Base-by-base conservation (phyloP, 305 asterid species). In the Fraxinus xanthoxyloides region DNA sequence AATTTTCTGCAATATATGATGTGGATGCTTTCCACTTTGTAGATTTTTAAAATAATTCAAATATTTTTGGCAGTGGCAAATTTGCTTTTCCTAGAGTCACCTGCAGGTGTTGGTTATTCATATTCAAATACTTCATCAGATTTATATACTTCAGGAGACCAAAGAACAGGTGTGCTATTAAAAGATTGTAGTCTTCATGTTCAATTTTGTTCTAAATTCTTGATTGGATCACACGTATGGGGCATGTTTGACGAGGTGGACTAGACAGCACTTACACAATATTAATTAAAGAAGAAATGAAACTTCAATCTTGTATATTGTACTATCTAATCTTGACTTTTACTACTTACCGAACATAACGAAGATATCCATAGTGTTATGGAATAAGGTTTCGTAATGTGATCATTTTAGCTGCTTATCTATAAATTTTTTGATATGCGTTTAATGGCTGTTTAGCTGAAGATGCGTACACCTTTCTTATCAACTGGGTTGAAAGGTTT, bases 31-130 rank as follows among this genome's bases (percentile, higher is more conserved):
- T 61, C 31, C 31, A 61, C 17, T 23, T 59, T 61, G 31, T 61
- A 61, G 73, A 65, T 40, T 72, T 35, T 70, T 35, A 23, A 30
- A 56, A 51, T 65, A 76, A 40, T 80, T 72, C 75, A 77, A 21
- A 30, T 88, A 81, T 46, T 70, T 15, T 85, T 65, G 80, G 88
- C 92, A 94, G 98, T 92, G 95, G 96, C 97, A 2, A 94, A 94
- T 90, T 86, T 94, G 90, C 94, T 94, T 17, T 92, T 94, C 77
- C 87, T 94, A 17, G 98, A 94, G 87, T 94, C 98, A 26, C 98
- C 98, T 13, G 97, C 97, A 65, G 98, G 98, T 67, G 97, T 94
- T 88, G 98, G 98, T 3, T 94, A 88, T 83, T 94, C 98, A 6
- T 94, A 94, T 84, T 87, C 98, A 7, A 94, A 94, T 82, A 92